A percentile compares a stretch with the other conserved stretches of the same genome.
phyloP scores from a whole-genome alignment of 176 grass and related monocot genomes.

The Dactylis glomerata region DNA sequence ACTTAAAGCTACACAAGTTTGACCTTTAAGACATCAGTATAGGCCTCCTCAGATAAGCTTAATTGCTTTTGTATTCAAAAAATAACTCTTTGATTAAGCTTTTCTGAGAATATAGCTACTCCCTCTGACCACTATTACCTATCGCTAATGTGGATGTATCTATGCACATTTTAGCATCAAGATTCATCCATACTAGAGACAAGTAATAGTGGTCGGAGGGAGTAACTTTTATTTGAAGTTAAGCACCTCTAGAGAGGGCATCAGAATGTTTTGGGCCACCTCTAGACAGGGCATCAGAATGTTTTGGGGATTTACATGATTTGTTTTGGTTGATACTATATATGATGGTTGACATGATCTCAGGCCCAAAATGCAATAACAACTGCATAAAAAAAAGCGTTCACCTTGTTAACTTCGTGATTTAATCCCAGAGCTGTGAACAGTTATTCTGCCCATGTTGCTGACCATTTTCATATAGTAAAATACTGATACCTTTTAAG shows the following conservation, averaged over 20 bases:
- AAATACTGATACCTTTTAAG: not conserved
- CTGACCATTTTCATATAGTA: not conserved
- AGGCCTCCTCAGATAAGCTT: not conserved
- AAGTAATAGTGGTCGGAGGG: too few species aligned
- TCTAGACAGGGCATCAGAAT: not conserved
- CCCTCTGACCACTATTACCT: too few species aligned
- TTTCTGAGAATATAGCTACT: slow-evolving; percentile 12
- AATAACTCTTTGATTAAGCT: not conserved
- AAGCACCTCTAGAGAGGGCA: not conserved
- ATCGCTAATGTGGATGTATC: too few species aligned
- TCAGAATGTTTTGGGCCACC: not conserved
- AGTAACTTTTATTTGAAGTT: not conserved
- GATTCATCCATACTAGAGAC: too few species aligned
- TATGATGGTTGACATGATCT: not conserved
- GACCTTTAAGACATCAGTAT: not conserved
- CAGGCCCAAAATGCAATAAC: not conserved
- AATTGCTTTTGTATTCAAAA: not conserved
- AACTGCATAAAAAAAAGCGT: not conserved
- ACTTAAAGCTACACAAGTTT: not conserved
- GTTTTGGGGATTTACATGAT: not conserved
- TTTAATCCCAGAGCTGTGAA: not conserved
- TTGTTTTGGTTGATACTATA: not conserved
- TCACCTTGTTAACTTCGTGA: not conserved
- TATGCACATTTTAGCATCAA: too few species aligned
- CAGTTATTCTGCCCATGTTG: not conserved